These are phyloP conservation scores for Ascoidea asiatica DNA, from an alignment of 805 yeast species.

Conservation along the genomic window DNA sequence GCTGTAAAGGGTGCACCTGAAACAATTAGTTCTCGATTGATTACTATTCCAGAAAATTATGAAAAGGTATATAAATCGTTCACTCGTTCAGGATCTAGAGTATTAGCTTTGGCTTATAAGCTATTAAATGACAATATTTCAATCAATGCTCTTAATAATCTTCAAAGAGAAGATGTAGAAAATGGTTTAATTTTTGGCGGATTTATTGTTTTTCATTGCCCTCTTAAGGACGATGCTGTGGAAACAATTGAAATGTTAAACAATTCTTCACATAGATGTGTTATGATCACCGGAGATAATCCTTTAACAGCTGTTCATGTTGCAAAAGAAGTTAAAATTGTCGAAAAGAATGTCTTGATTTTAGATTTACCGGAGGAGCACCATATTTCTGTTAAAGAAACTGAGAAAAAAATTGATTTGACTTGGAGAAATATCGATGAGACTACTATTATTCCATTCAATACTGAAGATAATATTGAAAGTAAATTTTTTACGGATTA, in stretches of 20 bases:
- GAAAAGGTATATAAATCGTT: slow-evolving; percentile 80
- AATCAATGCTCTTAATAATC: slow-evolving; percentile 36
- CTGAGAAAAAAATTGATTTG: slow-evolving; percentile 35
- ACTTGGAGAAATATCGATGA: slow-evolving; percentile 83
- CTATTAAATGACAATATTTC: slow-evolving; percentile 37
- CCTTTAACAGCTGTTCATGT: slow-evolving; percentile 98
- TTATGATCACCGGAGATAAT: slow-evolving; percentile 98
- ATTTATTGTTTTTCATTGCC: slow-evolving; percentile 93
- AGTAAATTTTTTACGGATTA: slow-evolving; percentile 40
- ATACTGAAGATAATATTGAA: slow-evolving; percentile 44
- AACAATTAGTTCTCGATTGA: slow-evolving; percentile 70
- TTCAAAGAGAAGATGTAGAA: slow-evolving; percentile 71
- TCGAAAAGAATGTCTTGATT: slow-evolving; percentile 72
- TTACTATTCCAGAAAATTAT: slow-evolving; percentile 58
- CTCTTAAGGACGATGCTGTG: slow-evolving; percentile 85
- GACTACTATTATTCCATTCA: slow-evolving; percentile 53
- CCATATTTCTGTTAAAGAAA: slow-evolving; percentile 23
- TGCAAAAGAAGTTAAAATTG: slow-evolving; percentile 83
- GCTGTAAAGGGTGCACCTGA: slow-evolving; percentile 98
- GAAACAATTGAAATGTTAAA: slow-evolving; percentile 85
- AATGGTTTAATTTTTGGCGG: slow-evolving; percentile 70
- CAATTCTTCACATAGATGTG: slow-evolving; percentile 88
- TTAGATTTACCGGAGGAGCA: slow-evolving; percentile 74
- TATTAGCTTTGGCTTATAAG: slow-evolving; percentile 87
- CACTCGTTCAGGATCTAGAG: slow-evolving; percentile 94